Conservation (phyloP, 345 rosid genomes). For the Brassica incana region DNA sequence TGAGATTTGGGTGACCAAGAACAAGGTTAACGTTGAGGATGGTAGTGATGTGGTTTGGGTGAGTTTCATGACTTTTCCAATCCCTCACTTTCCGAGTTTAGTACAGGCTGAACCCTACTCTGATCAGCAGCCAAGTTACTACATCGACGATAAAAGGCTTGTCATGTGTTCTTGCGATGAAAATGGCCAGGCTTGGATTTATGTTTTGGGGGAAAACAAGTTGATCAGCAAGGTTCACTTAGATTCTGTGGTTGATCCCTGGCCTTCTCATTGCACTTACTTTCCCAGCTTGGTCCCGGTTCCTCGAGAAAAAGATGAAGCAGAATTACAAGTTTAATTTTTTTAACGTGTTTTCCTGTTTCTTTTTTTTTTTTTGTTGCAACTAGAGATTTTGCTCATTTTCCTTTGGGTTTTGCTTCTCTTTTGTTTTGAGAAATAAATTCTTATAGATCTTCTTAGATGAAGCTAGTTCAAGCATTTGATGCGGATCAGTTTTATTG, state of each 20-base stretch:
- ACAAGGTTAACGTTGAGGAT: neutral
- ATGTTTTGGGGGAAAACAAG: neutral
- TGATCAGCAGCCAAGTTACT: neutral
- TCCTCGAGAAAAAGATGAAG: neutral
- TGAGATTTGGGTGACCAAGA: conserved; percentile 1
- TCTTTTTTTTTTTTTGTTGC: neutral
- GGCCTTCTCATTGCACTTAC: neutral
- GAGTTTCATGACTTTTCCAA: neutral
- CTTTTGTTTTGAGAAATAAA: neutral
- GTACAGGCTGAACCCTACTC: neutral
- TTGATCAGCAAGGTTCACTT: neutral
- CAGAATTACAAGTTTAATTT: neutral
- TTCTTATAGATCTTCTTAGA: neutral
- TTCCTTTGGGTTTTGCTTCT: neutral
- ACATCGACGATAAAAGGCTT: neutral
- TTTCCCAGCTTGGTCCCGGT: neutral
- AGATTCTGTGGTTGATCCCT: neutral
- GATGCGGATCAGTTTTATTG: neutral
- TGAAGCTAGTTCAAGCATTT: neutral
- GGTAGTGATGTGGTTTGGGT: neutral
- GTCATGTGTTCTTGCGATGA: neutral
- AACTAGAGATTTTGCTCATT: neutral
- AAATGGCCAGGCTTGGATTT: neutral
- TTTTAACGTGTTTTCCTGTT: neutral
- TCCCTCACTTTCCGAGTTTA: neutral